Evolutionary conservation across 2,329 filamentous ascomycete genomes (phyloP).

Genomic region (Nannizziopsis barbatae): DNA sequence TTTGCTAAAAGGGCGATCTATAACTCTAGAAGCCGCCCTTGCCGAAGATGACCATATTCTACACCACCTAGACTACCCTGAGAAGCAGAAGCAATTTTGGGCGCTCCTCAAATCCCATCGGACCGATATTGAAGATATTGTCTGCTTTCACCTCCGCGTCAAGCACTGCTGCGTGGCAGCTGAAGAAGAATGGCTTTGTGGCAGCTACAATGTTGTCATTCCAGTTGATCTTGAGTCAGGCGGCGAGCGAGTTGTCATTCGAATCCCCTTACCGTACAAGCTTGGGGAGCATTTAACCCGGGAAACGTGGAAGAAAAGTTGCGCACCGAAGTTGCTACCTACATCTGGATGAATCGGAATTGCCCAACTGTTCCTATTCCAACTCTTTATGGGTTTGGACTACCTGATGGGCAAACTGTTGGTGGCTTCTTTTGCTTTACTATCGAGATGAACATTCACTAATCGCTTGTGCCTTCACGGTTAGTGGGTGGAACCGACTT

Average conservation of each 20-base stretch:
- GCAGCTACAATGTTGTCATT: conserved; percentile 8
- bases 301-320: conserved; percentile 11
- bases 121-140: conserved; percentile 3
- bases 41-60: conserved; percentile 18
- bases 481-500: conserved; percentile 14
- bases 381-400: conserved; percentile 12
- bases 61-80: conserved; percentile 16
- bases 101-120: neutral
- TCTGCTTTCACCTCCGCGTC: conserved; percentile 8
- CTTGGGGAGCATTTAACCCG: conserved; percentile 1
- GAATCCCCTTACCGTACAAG: conserved; percentile 9
- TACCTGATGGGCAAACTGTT: conserved; percentile 19
- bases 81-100: conserved; percentile 13
- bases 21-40: conserved; percentile 11
- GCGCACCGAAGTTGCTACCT: conserved; percentile 14
- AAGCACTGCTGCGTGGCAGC: neutral
- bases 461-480: neutral
- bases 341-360: conserved; percentile 12
- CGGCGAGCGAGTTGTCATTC: conserved; percentile 2
- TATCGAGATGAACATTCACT: too few relatives aligned
- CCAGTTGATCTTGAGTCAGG: neutral
- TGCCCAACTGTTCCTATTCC: conserved; percentile 13
- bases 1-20: neutral
- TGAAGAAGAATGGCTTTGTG: neutral
- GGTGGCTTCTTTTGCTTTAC: neutral